Base-by-base conservation (phyloP, 345 rosid species). In the Euphorbia tirucalli region DNA sequence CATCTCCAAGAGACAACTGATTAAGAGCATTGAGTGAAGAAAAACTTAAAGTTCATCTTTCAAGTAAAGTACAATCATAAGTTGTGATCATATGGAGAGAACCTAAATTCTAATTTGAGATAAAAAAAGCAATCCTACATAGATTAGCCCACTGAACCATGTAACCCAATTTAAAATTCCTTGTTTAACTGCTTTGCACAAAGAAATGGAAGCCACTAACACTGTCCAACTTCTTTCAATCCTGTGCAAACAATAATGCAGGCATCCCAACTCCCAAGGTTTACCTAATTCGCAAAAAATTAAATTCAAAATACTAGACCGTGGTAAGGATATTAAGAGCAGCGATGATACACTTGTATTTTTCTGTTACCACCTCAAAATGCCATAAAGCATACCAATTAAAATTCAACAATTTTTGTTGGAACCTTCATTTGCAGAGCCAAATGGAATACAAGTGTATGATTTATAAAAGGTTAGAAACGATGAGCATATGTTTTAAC, bases 1-100 rank as follows among this genome's bases (percentile, higher is more conserved):
- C 87, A 82, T 94, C 98, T 75, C 98, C 98, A 39, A 92, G 93
- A 28, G 98, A 94, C 66, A 93, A 84, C 98, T 94, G 72, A 37
- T 59, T 11, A 59, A 37, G 76, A 68, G 43, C 56, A 27, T 56
- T 19, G 7, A 1, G 74, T 77, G 74, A 79, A 83, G 79, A 82
- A 57, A 46, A 56, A 49, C 22, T 32, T 48, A 25, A 35, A 65
- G 44, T 9, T 66, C 13, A 48, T 15, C 31, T 66, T 4, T 28
- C 32, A 2, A 66, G 56, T 30, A 2, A 52, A 25, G 39, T 1
- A 31, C 27, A 49, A 49, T 30, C 16, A 4, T 16, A 66, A n/a
- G 15, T 24, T 25, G 32, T 18, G 41, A 43, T 19, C 68, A 65
- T 25, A 15, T 13, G 15, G 21, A 5, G 18, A 27, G 35, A 16